Evolutionary conservation across 176 grass and related monocot species (phyloP).

Genomic region (Cocos nucifera): DNA sequence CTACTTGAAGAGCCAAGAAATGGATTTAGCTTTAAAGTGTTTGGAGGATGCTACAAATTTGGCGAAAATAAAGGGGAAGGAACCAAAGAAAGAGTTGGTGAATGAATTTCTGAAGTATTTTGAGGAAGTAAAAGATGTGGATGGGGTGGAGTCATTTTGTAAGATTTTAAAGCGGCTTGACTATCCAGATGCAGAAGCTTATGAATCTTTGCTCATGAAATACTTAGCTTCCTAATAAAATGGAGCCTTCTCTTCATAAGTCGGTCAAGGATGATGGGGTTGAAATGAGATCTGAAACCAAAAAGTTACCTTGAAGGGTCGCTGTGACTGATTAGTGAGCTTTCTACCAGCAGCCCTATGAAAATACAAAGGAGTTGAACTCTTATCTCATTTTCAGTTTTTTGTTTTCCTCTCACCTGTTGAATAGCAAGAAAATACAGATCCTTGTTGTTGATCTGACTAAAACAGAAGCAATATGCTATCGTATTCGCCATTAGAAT

Average conservation of each 20-base stretch:
- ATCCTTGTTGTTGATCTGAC: too few relatives aligned
- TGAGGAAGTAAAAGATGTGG: not conserved
- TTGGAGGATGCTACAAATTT: not conserved
- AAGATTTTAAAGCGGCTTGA: not conserved
- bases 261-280: not conserved
- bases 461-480: too few relatives aligned
- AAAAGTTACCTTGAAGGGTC: not conserved
- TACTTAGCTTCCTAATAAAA: not conserved
- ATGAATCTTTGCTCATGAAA: not conserved
- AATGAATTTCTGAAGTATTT: conserved; percentile 4
- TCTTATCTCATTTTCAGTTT: too few relatives aligned
- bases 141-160: not conserved
- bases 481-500: too few relatives aligned
- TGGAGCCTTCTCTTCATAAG: not conserved
- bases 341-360: too few relatives aligned
- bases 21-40: not conserved
- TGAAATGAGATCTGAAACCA: not conserved
- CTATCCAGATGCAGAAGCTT: conserved; percentile 1
- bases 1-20: conserved; percentile 4
- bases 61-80: not conserved
- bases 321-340: too few relatives aligned
- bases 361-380: too few relatives aligned
- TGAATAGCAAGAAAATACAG: too few relatives aligned
- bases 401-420: too few relatives aligned
- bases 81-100: not conserved